A percentile compares a stretch with the other conserved stretches of the same genome.
Evolutionary conservation across 2,329 filamentous ascomycete genomes (phyloP).

Genomic region (Ophiostoma ips): DNA sequence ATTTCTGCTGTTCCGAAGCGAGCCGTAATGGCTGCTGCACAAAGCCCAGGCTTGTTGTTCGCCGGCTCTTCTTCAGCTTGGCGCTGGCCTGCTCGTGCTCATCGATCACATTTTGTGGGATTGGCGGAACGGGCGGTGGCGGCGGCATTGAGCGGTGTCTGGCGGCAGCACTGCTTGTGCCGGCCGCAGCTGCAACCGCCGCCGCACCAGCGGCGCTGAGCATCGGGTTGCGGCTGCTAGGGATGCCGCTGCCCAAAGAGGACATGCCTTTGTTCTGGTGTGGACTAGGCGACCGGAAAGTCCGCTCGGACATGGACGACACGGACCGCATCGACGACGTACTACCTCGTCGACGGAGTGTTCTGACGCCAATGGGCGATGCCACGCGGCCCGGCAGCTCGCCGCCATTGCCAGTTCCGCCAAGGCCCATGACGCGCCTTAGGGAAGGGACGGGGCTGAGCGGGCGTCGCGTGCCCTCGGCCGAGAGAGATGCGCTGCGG

Average conservation of each 20-base stretch:
- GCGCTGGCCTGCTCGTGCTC: neutral
- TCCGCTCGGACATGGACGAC: constrained; percentile 76
- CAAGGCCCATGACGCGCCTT: constrained; percentile 4
- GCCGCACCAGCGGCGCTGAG: constrained; percentile 6
- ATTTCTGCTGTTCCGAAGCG: constrained; percentile 34
- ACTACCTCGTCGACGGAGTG: constrained; percentile 53
- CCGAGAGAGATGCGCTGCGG: constrained; percentile 58
- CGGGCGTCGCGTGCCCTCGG: constrained; percentile 27
- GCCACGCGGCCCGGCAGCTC: constrained; percentile 1
- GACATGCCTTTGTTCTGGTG: constrained; percentile 23
- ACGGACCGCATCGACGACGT: constrained; percentile 55
- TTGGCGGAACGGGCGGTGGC: constrained; percentile 42
- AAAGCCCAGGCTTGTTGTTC: constrained; percentile 2
- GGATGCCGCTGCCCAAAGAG: neutral
- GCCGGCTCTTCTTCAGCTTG: neutral
- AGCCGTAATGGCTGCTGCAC: constrained; percentile 29
- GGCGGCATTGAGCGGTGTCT: constrained; percentile 46
- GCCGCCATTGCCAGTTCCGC: constrained; percentile 4
- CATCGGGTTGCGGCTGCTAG: neutral
- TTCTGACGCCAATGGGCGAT: constrained; percentile 12
- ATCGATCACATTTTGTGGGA: constrained; percentile 39
- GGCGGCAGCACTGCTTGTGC: neutral
- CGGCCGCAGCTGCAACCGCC: constrained; percentile 1
- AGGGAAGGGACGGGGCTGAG: constrained; percentile 12
- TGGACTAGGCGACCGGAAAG: constrained; percentile 68